These are phyloP conservation scores for Lagenaria siceraria DNA, from an alignment of 306 rosid genomes.

Conservation along the genomic window DNA sequence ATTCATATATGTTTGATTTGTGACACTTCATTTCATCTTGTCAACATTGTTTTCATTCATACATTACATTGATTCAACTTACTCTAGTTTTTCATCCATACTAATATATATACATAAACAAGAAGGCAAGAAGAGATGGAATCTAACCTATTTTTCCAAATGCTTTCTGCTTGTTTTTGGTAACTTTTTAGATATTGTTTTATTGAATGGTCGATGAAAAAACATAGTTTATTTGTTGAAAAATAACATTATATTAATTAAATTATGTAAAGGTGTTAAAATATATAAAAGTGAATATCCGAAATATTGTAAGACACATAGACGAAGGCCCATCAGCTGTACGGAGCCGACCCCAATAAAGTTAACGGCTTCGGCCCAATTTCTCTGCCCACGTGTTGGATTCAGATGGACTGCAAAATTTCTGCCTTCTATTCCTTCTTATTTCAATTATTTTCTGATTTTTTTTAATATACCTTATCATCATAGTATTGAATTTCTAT, in stretches of 20 bases:
- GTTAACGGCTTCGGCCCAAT: background rate
- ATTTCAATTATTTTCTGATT: no score
- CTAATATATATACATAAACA: background rate
- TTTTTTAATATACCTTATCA: no score
- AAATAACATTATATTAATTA: background rate
- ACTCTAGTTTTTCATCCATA: background rate
- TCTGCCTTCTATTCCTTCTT: no score
- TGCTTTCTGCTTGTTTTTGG: background rate
- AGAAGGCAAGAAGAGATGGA: background rate
- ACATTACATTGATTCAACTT: background rate
- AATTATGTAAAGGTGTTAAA: background rate
- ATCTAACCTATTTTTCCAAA: background rate
- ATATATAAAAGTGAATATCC: background rate
- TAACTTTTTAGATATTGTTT: background rate
- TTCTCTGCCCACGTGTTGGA: no score
- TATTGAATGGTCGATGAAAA: background rate
- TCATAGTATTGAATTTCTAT: no score
- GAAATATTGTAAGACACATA: background rate
- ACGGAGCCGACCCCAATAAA: background rate
- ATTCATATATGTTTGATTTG: background rate
- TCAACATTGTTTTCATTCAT: background rate
- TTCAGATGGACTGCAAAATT: no score
- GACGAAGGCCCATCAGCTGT: background rate
- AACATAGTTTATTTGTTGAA: background rate
- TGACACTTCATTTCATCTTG: background rate